Base-by-base conservation (phyloP, 768 basidiomycete species). In the Pleurotus djamor region DNA sequence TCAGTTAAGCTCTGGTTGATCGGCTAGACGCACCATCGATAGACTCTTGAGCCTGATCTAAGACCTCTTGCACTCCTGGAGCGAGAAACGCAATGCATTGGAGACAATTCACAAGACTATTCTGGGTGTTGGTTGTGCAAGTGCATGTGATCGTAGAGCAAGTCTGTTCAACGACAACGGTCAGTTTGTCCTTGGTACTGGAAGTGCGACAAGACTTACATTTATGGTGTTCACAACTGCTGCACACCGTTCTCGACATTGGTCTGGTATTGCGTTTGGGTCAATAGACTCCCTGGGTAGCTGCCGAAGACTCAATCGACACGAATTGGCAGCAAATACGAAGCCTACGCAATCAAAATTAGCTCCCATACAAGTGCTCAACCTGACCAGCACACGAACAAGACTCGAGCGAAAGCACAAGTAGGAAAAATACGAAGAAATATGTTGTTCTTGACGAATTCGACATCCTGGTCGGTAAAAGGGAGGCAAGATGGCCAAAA, bases 151-250 rank as follows among this genome's bases (percentile, higher is more conserved):
- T 44, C 10, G 37, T 44, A 14, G 54, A 28, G 28, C 54, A 56
- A 14, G 41, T 56, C 54, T 56, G 32, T n/a, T 7, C 17, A 56
- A n/a, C 41, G 35, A 16, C 21, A 54, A 36, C 33, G 34, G 10
- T 28, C 37, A 32, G 37, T 43, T 9, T 28, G n/a, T 17, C 8
- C 44, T 10, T 7, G n/a, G 9, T n/a, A 17, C 13, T n/a, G 34
- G 3, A 16, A 28, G 34, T 2, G 8, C 5, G 2, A 5, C 34
- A 9, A 16, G 16, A 48, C 49, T 28, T 12, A 56, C 54, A 56
- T 56, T 56, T 17, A 56, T 56, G 7, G 38, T 56, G 37, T 56
- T 44, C 12, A 56, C 41, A 32, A 56, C 44, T 17, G 54, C 13
- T 12, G 54, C 16, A 21, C 54, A 56, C 13, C 41, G 54, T 1